These are phyloP conservation scores for Scenedesmus sp. DNA, from an alignment of 163 green algal species.

Conservation along the genomic window DNA sequence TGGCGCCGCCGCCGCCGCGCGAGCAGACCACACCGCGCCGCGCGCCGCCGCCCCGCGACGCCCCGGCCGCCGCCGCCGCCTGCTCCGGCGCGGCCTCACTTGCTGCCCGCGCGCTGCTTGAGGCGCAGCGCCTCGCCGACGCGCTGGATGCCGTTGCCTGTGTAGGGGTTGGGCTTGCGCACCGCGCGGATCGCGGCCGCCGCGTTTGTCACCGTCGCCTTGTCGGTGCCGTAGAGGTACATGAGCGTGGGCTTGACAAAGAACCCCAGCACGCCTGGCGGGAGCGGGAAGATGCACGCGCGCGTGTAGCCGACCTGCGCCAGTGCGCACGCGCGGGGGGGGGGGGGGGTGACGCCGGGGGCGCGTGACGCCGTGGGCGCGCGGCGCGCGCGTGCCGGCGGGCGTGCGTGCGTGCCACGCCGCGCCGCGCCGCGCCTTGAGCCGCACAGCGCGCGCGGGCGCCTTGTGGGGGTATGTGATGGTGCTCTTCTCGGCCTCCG, in stretches of 20 bases:
- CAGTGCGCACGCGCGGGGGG: neutral
- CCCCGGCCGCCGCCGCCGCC: too few species aligned
- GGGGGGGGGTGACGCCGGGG: neutral
- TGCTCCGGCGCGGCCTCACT: constrained; percentile 36
- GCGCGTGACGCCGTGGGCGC: neutral
- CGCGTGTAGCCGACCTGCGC: constrained; percentile 60
- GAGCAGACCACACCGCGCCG: too few species aligned
- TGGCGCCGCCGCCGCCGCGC: too few species aligned
- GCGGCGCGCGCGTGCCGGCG: neutral
- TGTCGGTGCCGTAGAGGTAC: constrained; percentile 69
- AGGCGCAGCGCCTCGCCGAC: constrained; percentile 56
- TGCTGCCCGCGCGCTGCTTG: constrained; percentile 55
- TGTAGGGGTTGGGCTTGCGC: constrained; percentile 67
- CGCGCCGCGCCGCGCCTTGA: constrained; percentile 52
- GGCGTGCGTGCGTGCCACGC: neutral
- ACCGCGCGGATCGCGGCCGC: constrained; percentile 54
- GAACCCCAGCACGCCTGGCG: constrained; percentile 60
- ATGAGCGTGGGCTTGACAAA: constrained; percentile 64
- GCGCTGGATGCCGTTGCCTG: constrained; percentile 67
- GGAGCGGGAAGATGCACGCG: constrained; percentile 61
- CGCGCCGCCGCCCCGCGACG: too few species aligned
- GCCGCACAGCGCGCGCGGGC: constrained; percentile 53
- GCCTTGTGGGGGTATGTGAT: constrained; percentile 59
- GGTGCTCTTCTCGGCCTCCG: constrained; percentile 46
- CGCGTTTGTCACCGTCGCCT: constrained; percentile 47